phyloP scores from a whole-genome alignment of 163 green algal genomes.

The Scenedesmus sp. region DNA sequence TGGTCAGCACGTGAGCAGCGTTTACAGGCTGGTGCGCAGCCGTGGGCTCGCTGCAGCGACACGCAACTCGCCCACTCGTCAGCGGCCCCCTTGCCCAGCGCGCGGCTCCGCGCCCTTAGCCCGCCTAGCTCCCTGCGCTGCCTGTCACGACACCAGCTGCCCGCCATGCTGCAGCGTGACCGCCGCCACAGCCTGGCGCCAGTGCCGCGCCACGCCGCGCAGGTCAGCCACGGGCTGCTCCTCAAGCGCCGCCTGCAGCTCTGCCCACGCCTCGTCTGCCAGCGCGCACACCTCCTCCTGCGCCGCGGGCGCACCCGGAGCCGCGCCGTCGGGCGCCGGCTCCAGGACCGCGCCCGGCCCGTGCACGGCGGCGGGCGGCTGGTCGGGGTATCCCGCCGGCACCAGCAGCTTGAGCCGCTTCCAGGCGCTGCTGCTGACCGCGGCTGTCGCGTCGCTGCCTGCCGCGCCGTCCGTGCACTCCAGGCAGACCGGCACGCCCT shows the following conservation, averaged over 20 bases:
- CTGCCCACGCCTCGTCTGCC: conserved; percentile 19
- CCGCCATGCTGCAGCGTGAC: conserved; percentile 22
- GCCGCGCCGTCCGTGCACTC: too few relatives aligned
- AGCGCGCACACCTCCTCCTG: not conserved
- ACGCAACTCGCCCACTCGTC: too few relatives aligned
- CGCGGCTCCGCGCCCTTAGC: too few relatives aligned
- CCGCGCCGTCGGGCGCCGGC: not conserved
- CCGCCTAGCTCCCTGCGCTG: too few relatives aligned
- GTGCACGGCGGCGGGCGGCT: conserved; percentile 9
- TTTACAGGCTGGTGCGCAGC: too few relatives aligned
- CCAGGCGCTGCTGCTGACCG: conserved; percentile 14
- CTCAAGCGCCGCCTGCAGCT: conserved; percentile 24
- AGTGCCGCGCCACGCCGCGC: conserved; percentile 27
- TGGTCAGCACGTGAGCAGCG: too few relatives aligned
- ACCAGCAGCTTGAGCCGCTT: conserved; percentile 37
- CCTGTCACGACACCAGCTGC: too few relatives aligned
- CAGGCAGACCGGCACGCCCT: too few relatives aligned
- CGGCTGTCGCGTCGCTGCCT: not conserved
- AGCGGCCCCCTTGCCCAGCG: too few relatives aligned
- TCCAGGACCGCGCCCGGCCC: too few relatives aligned
- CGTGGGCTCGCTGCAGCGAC: too few relatives aligned
- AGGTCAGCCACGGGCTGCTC: conserved; percentile 26
- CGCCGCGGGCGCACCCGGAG: not conserved
- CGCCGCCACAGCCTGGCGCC: conserved; percentile 15
- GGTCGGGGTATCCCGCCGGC: conserved; percentile 10